These are phyloP conservation scores for Verticillium albo-atrum DNA, from an alignment of 2,329 filamentous ascomycete genomes.

Conservation along the genomic window DNA sequence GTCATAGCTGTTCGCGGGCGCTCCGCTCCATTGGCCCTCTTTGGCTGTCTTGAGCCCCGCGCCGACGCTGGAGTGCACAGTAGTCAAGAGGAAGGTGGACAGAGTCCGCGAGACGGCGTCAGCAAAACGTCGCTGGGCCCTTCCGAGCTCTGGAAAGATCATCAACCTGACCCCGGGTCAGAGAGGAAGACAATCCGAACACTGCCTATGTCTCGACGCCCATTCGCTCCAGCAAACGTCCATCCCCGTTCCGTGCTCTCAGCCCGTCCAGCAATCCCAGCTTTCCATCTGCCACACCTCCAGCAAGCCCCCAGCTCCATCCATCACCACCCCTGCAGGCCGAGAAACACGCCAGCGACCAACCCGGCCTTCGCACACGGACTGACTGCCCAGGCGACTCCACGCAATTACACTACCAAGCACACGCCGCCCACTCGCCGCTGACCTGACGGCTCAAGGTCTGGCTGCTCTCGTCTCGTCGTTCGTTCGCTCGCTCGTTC, in stretches of 20 bases:
- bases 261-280: not conserved
- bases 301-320: not conserved
- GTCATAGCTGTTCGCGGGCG: not conserved
- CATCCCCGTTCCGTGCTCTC: not conserved
- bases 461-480: not conserved
- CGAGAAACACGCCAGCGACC: not conserved
- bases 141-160: not conserved
- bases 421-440: constrained; percentile 1
- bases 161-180: not conserved
- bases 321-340: not conserved
- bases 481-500: too few species aligned
- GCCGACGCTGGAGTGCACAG: not conserved
- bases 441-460: not conserved
- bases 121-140: not conserved
- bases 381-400: constrained; percentile 1
- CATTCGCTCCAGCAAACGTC: not conserved
- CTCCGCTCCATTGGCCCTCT: not conserved
- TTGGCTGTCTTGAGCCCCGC: not conserved
- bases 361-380: not conserved
- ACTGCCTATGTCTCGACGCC: not conserved
- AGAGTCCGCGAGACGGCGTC: not conserved
- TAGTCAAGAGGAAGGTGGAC: not conserved
- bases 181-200: not conserved
- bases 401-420: constrained; percentile 2
- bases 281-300: not conserved